Conservation (phyloP, 2,329 filamentous ascomycete genomes). For the Pseudogymnoascus sp. region DNA sequence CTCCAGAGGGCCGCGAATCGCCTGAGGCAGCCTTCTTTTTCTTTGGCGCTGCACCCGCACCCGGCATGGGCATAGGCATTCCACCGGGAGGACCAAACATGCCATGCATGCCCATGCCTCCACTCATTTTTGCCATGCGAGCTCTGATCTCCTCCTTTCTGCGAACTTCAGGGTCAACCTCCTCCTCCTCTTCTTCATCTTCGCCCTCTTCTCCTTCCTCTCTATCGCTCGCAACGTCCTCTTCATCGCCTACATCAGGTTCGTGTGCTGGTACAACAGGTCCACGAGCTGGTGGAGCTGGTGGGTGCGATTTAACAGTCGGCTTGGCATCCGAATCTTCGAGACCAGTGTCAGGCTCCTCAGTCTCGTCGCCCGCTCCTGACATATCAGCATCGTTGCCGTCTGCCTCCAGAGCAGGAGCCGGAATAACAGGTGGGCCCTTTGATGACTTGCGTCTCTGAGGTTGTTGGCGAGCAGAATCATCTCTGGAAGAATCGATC, state of each 20-base stretch:
- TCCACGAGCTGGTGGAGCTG: constrained; percentile 31
- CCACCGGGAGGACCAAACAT: constrained; percentile 73
- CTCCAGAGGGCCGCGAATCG: constrained; percentile 36
- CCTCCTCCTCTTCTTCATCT: constrained; percentile 71
- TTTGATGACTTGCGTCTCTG: constrained; percentile 46
- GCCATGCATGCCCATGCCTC: constrained; percentile 91
- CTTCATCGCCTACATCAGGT: constrained; percentile 39
- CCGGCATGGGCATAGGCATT: constrained; percentile 50
- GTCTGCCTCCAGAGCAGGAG: constrained; percentile 31
- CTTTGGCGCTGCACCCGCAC: constrained; percentile 47
- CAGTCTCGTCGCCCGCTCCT: constrained; percentile 54
- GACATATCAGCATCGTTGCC: constrained; percentile 59
- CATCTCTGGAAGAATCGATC: constrained; percentile 36
- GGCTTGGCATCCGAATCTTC: constrained; percentile 63
- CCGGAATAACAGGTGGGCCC: constrained; percentile 27
- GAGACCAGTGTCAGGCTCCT: constrained; percentile 55
- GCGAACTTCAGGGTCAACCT: constrained; percentile 77
- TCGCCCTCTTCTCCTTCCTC: constrained; percentile 46
- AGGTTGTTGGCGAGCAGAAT: constrained; percentile 33
- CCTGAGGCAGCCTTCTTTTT: constrained; percentile 32
- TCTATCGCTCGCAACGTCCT: constrained; percentile 35
- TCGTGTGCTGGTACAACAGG: constrained; percentile 31
- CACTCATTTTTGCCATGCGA: constrained; percentile 97
- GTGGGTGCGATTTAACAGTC: constrained; percentile 15
- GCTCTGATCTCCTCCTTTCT: constrained; percentile 83